A percentile compares a stretch with the other conserved stretches of the same genome.
Conservation (phyloP, 2,329 filamentous ascomycete species). For the Alternaria sp. region DNA sequence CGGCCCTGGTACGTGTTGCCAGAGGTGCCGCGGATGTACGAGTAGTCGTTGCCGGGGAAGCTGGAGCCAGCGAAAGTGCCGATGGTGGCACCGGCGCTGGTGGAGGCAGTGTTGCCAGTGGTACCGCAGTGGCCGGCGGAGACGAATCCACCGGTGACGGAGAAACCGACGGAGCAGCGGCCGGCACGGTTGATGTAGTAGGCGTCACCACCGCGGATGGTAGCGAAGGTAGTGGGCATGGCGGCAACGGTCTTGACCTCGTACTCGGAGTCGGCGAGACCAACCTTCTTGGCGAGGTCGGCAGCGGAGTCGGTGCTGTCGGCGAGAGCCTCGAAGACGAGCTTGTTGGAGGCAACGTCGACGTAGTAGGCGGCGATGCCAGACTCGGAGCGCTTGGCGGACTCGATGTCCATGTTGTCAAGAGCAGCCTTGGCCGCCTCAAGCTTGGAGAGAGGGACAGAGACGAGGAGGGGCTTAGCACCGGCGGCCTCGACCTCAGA, state of each 20-base stretch:
- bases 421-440: constrained; percentile 49
- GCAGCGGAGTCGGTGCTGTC: constrained; percentile 46
- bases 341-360: constrained; percentile 51
- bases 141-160: constrained; percentile 51
- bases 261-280: constrained; percentile 47
- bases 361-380: constrained; percentile 51
- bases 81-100: constrained; percentile 38
- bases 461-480: constrained; percentile 43
- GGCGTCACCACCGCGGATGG: constrained; percentile 48
- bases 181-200: constrained; percentile 44
- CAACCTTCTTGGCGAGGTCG: constrained; percentile 47
- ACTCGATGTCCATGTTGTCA: constrained; percentile 44
- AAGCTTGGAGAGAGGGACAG: constrained; percentile 47
- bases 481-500: constrained; percentile 47
- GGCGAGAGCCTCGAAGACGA: constrained; percentile 48
- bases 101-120: constrained; percentile 41
- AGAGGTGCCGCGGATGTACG: constrained; percentile 45
- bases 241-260: constrained; percentile 44
- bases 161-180: constrained; percentile 52
- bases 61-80: constrained; percentile 49
- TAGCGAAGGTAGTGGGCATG: constrained; percentile 47
- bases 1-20: constrained; percentile 39
- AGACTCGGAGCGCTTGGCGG: constrained; percentile 27
- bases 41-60: constrained; percentile 51
- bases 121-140: constrained; percentile 51